A percentile compares a stretch with the other conserved stretches of the same genome.
phyloP scores from a whole-genome alignment of 192 early-diverging fungal species.

The Backusella sp. region DNA sequence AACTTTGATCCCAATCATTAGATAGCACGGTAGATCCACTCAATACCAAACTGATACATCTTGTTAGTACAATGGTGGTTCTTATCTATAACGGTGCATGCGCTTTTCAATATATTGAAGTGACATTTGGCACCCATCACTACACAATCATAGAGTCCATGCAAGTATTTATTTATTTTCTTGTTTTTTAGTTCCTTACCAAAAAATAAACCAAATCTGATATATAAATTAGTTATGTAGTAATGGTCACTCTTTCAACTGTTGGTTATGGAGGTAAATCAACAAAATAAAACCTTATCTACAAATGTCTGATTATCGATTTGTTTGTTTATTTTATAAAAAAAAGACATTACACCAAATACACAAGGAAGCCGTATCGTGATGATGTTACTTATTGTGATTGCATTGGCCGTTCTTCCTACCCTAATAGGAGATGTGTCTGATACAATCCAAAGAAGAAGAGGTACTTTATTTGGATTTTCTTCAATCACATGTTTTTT shows the following conservation, averaged over 20 bases:
- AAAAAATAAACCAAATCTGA: neutral
- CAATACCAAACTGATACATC: slow-evolving; percentile 50
- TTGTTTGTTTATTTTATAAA: neutral
- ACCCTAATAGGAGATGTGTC: slow-evolving; percentile 45
- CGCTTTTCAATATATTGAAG: slow-evolving; percentile 58
- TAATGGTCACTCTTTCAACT: slow-evolving; percentile 62
- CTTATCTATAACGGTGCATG: slow-evolving; percentile 59
- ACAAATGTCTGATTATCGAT: neutral
- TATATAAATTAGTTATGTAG: slow-evolving; percentile 45
- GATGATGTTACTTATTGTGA: slow-evolving; percentile 56
- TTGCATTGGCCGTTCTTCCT: slow-evolving; percentile 56
- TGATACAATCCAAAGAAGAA: slow-evolving; percentile 36
- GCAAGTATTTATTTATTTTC: slow-evolving; percentile 37
- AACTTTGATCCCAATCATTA: neutral
- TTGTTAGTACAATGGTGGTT: slow-evolving; percentile 48
- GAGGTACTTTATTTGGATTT: neutral
- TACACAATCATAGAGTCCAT: slow-evolving; percentile 27
- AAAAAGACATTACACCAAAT: slow-evolving; percentile 55
- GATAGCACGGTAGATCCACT: slow-evolving; percentile 47
- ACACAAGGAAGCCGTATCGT: slow-evolving; percentile 50
- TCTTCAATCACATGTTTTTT: neutral
- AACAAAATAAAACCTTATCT: neutral
- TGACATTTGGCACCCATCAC: slow-evolving; percentile 40
- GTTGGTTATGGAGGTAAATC: slow-evolving; percentile 60
- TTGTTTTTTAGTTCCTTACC: too few relatives aligned